Evolutionary conservation across 73 alveolate species (phyloP).

Genomic region (Paramecium biaurelia): DNA sequence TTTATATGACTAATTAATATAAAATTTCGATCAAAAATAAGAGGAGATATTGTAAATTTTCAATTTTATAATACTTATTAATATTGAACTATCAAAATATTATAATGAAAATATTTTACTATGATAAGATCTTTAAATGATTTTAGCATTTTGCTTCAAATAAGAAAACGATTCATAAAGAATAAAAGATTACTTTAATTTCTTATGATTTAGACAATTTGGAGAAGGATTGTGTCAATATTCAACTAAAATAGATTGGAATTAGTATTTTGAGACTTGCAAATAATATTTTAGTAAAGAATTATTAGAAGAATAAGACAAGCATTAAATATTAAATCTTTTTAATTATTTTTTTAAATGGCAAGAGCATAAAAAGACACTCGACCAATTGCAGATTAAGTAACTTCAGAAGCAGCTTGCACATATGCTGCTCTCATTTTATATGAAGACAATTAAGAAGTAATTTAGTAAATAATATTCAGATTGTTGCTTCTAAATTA

Average conservation of each 20-base stretch:
- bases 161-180: neutral
- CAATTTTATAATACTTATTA: no score
- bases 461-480: neutral
- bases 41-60: no score
- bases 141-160: neutral
- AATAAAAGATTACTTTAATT: neutral
- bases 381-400: conserved; percentile 28
- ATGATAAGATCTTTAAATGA: neutral
- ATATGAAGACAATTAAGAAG: conserved; percentile 34
- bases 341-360: neutral
- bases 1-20: neutral
- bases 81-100: no score
- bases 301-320: neutral
- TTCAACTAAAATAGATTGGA: neutral
- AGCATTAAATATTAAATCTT: conserved; percentile 19
- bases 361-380: conserved; percentile 39
- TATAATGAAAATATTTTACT: no score
- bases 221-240: neutral
- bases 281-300: neutral
- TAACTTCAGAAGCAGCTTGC: neutral
- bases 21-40: no score
- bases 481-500: conserved; percentile 74
- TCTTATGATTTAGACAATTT: neutral
- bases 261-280: neutral
- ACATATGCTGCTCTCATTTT: conserved; percentile 36